Evolutionary conservation across 768 basidiomycete genomes (phyloP).

Genomic region (Pholiota molesta): DNA sequence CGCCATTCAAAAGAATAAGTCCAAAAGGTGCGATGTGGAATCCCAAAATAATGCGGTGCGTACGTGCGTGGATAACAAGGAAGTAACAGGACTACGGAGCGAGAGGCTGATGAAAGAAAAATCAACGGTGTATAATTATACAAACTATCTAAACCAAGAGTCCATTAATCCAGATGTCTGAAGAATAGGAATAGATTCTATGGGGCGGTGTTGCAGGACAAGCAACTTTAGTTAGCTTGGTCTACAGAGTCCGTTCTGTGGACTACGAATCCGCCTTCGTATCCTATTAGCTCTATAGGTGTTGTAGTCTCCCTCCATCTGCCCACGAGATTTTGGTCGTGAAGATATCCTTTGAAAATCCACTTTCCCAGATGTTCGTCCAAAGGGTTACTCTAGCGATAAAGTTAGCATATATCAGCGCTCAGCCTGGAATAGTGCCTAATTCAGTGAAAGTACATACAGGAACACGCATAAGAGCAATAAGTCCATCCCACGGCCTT

Average conservation of each 20-base stretch:
- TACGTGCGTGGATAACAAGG: slow-evolving; percentile 3
- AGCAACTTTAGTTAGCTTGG: neutral
- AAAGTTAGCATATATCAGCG: no score
- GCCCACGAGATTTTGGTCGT: slow-evolving; percentile 52
- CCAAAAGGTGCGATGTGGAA: slow-evolving; percentile 1
- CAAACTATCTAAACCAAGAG: neutral
- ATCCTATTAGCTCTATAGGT: slow-evolving; percentile 40
- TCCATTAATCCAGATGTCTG: neutral
- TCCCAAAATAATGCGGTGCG: slow-evolving; percentile 8
- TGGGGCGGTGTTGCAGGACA: neutral
- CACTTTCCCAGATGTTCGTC: slow-evolving; percentile 40
- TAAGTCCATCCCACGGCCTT: slow-evolving; percentile 53
- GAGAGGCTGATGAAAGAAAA: neutral
- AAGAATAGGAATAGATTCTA: neutral
- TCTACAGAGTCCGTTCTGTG: slow-evolving; percentile 25
- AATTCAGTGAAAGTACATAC: slow-evolving; percentile 31
- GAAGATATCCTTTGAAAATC: slow-evolving; percentile 57
- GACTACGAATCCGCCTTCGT: slow-evolving; percentile 52
- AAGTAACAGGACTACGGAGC: neutral
- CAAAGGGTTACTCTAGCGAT: slow-evolving; percentile 33
- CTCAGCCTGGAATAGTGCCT: neutral
- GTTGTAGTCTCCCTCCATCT: slow-evolving; percentile 57
- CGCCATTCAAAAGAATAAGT: neutral
- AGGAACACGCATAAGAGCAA: slow-evolving; percentile 47
- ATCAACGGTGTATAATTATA: neutral